Percentiles rank a stretch among this genome's conserved stretches.
These are phyloP conservation scores for Aspergillus mulundensis DNA, from an alignment of 495 filamentous ascomycete genomes.

Conservation along the genomic window DNA sequence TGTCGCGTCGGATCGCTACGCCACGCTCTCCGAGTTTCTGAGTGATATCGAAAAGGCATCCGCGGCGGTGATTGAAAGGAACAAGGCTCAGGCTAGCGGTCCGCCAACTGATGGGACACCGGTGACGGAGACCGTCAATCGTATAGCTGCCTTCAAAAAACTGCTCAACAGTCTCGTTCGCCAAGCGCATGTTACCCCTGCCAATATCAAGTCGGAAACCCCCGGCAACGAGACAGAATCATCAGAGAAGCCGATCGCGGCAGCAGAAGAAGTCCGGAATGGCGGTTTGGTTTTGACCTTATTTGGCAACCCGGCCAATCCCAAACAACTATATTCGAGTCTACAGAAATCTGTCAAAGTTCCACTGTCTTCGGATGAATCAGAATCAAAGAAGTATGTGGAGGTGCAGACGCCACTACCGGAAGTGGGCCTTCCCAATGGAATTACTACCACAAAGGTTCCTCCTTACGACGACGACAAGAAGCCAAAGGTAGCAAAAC, in stretches of 20 bases:
- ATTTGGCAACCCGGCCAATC: constrained; percentile 59
- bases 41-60: constrained; percentile 50
- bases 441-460: constrained; percentile 66
- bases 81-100: constrained; percentile 34
- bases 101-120: constrained; percentile 30
- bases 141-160: constrained; percentile 46
- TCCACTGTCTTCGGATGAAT: constrained; percentile 33
- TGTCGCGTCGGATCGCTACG: constrained; percentile 41
- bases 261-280: constrained; percentile 29
- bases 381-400: constrained; percentile 40
- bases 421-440: constrained; percentile 66
- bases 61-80: constrained; percentile 39
- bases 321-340: constrained; percentile 81
- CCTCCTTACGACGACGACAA: constrained; percentile 49
- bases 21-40: constrained; percentile 44
- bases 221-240: constrained; percentile 37
- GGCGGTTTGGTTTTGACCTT: constrained; percentile 65
- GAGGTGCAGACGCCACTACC: constrained; percentile 47
- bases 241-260: constrained; percentile 21
- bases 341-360: constrained; percentile 53
- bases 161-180: constrained; percentile 46
- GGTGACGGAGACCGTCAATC: constrained; percentile 37
- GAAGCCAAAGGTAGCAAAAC: constrained; percentile 38
- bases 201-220: constrained; percentile 39
- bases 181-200: constrained; percentile 34